These are phyloP conservation scores for Fraxinus xanthoxyloides DNA, from an alignment of 305 asterid genomes.

Conservation along the genomic window DNA sequence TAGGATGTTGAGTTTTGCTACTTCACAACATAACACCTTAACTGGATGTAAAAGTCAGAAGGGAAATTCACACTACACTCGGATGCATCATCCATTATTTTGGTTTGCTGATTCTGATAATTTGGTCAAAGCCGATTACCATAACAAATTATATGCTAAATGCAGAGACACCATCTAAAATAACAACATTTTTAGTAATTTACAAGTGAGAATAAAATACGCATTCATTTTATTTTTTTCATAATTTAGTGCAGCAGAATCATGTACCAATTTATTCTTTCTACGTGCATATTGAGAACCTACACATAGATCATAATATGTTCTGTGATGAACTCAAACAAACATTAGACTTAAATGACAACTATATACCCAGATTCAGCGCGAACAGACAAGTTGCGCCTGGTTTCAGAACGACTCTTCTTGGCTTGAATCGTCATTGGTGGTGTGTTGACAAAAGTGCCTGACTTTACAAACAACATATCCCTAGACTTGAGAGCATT, in stretches of 20 bases:
- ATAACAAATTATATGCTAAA: background rate
- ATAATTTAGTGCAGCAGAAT: background rate
- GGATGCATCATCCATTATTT: constrained; percentile 8
- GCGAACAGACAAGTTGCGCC: constrained; percentile 37
- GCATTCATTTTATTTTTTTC: background rate
- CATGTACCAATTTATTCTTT: background rate
- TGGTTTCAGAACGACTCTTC: constrained; percentile 25
- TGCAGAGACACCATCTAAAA: background rate
- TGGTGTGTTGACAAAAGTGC: constrained; percentile 41
- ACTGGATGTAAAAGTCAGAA: background rate
- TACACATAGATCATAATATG: background rate
- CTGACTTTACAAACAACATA: constrained; percentile 36
- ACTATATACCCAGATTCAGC: constrained; percentile 51
- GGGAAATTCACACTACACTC: background rate
- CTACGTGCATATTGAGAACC: background rate
- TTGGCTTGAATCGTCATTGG: constrained; percentile 29
- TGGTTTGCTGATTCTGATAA: background rate
- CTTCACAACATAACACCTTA: background rate
- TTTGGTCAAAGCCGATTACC: background rate
- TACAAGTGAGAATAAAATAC: background rate
- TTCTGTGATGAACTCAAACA: background rate
- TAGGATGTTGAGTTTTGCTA: background rate
- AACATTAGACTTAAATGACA: background rate
- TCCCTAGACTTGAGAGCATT: constrained; percentile 34
- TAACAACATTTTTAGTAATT: background rate